These are phyloP conservation scores for Chrysochromulina tobinii DNA, from an alignment of 78 protist species.

Conservation along the genomic window DNA sequence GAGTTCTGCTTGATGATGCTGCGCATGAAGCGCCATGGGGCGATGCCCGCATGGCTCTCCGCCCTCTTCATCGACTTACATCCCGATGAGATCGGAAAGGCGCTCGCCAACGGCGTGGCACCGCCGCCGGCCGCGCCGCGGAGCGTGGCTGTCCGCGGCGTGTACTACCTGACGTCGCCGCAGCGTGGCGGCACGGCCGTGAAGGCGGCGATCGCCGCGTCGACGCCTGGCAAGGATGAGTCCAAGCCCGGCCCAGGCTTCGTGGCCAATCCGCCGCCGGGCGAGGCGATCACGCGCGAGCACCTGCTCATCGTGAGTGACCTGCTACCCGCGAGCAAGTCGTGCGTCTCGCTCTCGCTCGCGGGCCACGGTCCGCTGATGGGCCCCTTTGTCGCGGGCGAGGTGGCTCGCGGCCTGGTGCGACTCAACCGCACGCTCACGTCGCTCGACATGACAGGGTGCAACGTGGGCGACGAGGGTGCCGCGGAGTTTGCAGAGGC, in stretches of 20 bases:
- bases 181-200: too few relatives aligned
- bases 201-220: too few relatives aligned
- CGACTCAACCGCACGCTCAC: not conserved
- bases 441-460: not conserved
- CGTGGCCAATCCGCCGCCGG: not conserved
- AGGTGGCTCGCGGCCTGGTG: not conserved
- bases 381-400: not conserved
- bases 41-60: not conserved
- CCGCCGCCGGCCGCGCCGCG: too few relatives aligned
- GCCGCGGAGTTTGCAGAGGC: not conserved
- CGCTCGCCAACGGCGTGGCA: too few relatives aligned
- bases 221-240: not conserved
- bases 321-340: not conserved
- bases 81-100: too few relatives aligned
- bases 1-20: conserved; percentile 44
- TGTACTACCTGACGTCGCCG: too few relatives aligned
- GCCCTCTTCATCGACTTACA: not conserved
- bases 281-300: not conserved
- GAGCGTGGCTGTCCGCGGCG: too few relatives aligned
- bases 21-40: not conserved
- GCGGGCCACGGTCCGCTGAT: not conserved
- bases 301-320: not conserved
- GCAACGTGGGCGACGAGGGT: not conserved
- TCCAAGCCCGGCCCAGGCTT: not conserved
- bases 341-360: not conserved